Base-by-base conservation (phyloP, 495 filamentous ascomycete genomes). In the Glonium stellatum region DNA sequence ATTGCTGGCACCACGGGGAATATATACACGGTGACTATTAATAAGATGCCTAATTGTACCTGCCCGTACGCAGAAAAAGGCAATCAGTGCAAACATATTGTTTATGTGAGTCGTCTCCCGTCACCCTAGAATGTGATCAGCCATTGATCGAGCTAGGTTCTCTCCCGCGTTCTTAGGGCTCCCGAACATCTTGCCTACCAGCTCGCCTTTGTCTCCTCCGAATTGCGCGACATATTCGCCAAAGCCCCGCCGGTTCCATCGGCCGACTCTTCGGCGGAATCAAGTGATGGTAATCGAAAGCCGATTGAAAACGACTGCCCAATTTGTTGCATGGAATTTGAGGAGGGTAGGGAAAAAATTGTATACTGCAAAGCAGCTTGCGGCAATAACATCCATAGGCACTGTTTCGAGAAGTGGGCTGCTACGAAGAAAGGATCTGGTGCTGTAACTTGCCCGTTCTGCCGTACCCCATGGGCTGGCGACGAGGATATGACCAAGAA, bases 1-100 rank as follows among this genome's bases (percentile, higher is more conserved):
- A 74, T 95, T 51, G 84, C 85, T 13, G 89, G 89, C 23, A 80
- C 85, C 6, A 89, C 84, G 3, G 88, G 88, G 5, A 90, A 91
- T 64, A 73, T 92, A 49, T 95, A 95, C 74, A 81, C 74, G 10
- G 75, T 80, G 19, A 71, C 71, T 1, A 84, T 88, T 54, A 68
- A 69, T 58, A 75, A 78, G 25, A 66, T 77, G 39, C 87, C 87
- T 0, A 70, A 46, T n/a, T 95, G 89, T 71, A 76, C 76, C 44
- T 91, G 88, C 69, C 86, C 87, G 0, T 82, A 87, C 69, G 75
- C 71, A 6, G 55, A n/a, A 27, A 77, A 80, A 31, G 80, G 83
- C 12, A 82, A 87, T 58, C 85, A 89, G 62, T 92, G 88, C 79
- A 92, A 92, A 68, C 85, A 88, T 63, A 83, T 87, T 41, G 70